Base-by-base conservation (phyloP, 2,329 filamentous ascomycete genomes). In the Ophiobolus disseminans region DNA sequence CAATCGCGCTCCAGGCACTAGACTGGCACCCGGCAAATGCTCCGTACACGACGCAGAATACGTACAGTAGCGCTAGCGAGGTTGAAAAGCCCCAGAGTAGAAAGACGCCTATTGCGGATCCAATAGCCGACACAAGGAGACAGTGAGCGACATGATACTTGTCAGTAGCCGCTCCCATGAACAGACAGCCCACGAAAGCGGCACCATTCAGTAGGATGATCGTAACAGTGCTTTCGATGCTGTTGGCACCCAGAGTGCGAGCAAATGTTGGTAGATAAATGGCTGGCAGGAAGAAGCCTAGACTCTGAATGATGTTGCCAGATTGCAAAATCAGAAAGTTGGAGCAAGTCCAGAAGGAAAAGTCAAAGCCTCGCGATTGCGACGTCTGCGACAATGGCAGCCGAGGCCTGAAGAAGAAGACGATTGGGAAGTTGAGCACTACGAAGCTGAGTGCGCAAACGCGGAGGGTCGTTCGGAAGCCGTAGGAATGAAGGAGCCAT, bases 11-110 rank as follows among this genome's bases (percentile, higher is more conserved):
- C 74, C 77, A 81, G 2, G 72, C 70, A 19, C 68, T 72, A 3
- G 69, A 65, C 46, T 68, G 74, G 11, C 68, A 70, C 7, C 75
- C 75, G 4, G 73, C 74, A 42, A 74, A 75, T 2, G 72, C 66
- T 5, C 76, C 76, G 40, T 64, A 83, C 5, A 61, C 68, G 39
- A 74, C 71, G 65, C 55, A 73, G 46, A 80, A 79, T 20, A 75
- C 50, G 50, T 77, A 77, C 0, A 79, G 58, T 52, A 69, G 65
- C 13, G 72, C 50, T 32, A 76, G 50, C 16, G 64, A 73, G 10
- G 76, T 78, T 2, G 75, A 70, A 1, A 79, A 54, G 13, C 78
- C 76, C 69, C 80, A 80, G 22, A 81, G 66, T 16, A 79, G 58
- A 52, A 78, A 75, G 2, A 74, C 70, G 3, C 67, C 61, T 4